Evolutionary conservation across 768 basidiomycete genomes (phyloP), one percentile per base, ranked within the genome.

Genomic region (Russula foetens): DNA sequence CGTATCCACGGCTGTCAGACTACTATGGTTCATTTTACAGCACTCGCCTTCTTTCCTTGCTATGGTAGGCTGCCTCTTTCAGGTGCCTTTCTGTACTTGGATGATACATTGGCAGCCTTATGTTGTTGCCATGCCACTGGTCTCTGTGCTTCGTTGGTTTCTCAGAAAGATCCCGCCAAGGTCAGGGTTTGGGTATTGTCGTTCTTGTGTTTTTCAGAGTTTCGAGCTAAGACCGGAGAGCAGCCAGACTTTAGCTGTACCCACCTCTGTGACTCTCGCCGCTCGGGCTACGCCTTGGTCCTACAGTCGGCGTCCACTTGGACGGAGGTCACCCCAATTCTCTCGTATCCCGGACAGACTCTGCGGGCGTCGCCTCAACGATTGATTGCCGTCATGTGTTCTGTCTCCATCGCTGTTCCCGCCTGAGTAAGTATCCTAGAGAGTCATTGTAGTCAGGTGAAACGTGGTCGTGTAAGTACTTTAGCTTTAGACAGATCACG

Each of bases 311-410:
- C 43, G 54, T 11, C 41, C 54, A 21, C 47, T 56, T 41, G 24
- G 44, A 19, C 21, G 55, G 54, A 51, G 49, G 29, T 33, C 50
- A 21, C 31, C 51, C 19, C 60, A 41, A 26, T 52, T 64, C 15
- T 64, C 63, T 56, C 60, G 63, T 38, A 62, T 64, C 15, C 63
- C 63, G n/a, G 60, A 64, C 39, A 39, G 63, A 49, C 63, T 64
- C 53, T 64, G 60, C 31, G 29, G 39, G 38, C 48, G 50, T 23
- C 53, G 39, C 24, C 11, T 44, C 19, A 60, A 52, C 1, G 45
- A 57, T 23, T 62, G 51, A 53, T 15, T 31, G 11, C 4, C 35
- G 12, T 23, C 24, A 38, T 35, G 31, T 9, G 29, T 49, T 54
- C 48, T 58, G 23, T 43, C 17, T 17, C 26, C 14, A n/a, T 14